These are phyloP conservation scores for Albifimbria verrucaria DNA, from an alignment of 2,329 filamentous ascomycete genomes.

Conservation along the genomic window DNA sequence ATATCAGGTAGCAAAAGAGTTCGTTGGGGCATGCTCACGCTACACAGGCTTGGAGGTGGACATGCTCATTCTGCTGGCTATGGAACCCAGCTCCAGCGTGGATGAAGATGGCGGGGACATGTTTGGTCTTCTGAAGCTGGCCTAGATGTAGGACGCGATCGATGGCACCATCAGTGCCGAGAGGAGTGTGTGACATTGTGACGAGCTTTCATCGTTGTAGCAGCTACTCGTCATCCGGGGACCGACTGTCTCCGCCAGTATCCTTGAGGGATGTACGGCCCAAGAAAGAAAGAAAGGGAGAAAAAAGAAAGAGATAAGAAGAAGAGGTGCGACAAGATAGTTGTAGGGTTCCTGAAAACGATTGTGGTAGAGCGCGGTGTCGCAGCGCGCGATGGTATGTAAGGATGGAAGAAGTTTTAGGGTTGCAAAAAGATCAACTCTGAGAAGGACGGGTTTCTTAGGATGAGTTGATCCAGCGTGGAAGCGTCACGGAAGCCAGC, in stretches of 20 bases:
- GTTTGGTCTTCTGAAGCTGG: constrained; percentile 25
- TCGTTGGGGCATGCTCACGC: constrained; percentile 57
- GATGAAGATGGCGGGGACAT: constrained; percentile 77
- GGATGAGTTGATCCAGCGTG: neutral
- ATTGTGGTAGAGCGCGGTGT: neutral
- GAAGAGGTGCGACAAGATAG: too few relatives aligned
- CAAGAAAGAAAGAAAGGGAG: too few relatives aligned
- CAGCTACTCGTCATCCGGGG: constrained; percentile 26
- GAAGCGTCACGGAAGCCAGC: neutral
- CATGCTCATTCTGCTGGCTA: constrained; percentile 77
- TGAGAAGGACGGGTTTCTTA: neutral
- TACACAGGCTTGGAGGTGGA: constrained; percentile 82
- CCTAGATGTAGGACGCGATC: constrained; percentile 35
- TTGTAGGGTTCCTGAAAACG: neutral
- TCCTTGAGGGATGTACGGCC: too few relatives aligned
- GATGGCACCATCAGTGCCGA: constrained; percentile 38
- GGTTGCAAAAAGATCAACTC: neutral
- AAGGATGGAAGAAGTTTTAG: neutral
- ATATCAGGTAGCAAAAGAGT: neutral
- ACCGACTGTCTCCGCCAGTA: too few relatives aligned
- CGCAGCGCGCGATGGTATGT: neutral
- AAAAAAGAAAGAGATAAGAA: too few relatives aligned
- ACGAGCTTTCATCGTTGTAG: constrained; percentile 21
- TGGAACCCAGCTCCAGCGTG: constrained; percentile 96
- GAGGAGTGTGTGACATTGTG: constrained; percentile 46